Evolutionary conservation across 2,329 filamentous ascomycete genomes (phyloP).

Genomic region (Mollisia scopiformis): DNA sequence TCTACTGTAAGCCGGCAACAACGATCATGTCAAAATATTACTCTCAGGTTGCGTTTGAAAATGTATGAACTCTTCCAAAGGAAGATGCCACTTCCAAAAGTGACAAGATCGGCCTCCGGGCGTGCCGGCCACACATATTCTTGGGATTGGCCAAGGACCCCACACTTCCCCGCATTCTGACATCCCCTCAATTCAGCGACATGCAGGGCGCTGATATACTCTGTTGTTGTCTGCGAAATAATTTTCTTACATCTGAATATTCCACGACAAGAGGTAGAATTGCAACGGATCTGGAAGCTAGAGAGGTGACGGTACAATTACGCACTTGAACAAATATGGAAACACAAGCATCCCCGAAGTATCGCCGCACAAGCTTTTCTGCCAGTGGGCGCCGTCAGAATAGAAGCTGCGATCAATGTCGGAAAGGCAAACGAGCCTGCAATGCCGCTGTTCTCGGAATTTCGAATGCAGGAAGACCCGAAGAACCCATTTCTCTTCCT

Average conservation of each 20-base stretch:
- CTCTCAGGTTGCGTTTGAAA: not conserved
- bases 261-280: not conserved
- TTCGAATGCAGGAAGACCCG: not conserved
- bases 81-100: not conserved
- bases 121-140: not conserved
- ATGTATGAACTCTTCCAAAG: not conserved
- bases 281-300: not conserved
- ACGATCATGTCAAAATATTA: not conserved
- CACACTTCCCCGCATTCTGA: not conserved
- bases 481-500: too few relatives aligned
- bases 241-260: not conserved
- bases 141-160: not conserved
- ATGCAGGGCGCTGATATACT: not conserved
- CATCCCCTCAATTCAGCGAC: too few relatives aligned
- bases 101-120: not conserved
- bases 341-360: not conserved
- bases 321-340: not conserved
- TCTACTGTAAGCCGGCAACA: not conserved
- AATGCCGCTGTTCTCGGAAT: constrained; percentile 40
- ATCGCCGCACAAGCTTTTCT: not conserved
- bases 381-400: constrained; percentile 40
- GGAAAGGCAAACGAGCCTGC: constrained; percentile 48
- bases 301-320: not conserved
- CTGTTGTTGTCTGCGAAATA: not conserved
- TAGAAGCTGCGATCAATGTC: constrained; percentile 49